A percentile compares a stretch with the other conserved stretches of the same genome.
These are phyloP conservation scores for Achaetomium macrosporum DNA, from an alignment of 2,329 filamentous ascomycete species.

Conservation along the genomic window DNA sequence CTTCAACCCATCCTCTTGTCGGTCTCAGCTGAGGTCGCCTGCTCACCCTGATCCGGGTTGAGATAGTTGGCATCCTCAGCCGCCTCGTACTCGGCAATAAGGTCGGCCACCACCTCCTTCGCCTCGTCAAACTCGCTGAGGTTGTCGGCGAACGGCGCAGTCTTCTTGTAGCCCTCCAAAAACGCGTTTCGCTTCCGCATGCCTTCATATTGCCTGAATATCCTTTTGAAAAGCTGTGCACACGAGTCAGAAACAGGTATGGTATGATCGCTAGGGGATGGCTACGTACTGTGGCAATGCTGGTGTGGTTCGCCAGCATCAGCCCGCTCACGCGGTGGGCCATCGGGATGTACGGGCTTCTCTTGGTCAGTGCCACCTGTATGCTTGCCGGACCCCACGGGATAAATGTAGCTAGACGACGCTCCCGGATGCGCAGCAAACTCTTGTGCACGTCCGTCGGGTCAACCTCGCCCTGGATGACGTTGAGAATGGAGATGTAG, in stretches of 20 bases:
- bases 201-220: constrained; percentile 85
- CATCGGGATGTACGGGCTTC: constrained; percentile 91
- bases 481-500: constrained; percentile 98
- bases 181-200: constrained; percentile 97
- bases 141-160: constrained; percentile 85
- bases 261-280: background rate
- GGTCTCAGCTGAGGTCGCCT: constrained; percentile 46
- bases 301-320: constrained; percentile 98
- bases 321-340: constrained; percentile 90
- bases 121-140: constrained; percentile 94
- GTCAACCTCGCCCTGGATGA: constrained; percentile 97
- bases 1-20: constrained; percentile 40
- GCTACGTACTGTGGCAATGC: constrained; percentile 71
- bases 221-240: constrained; percentile 76
- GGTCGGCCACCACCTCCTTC: constrained; percentile 80
- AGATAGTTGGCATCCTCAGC: constrained; percentile 89
- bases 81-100: constrained; percentile 93
- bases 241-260: background rate
- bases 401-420: constrained; percentile 90
- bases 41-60: constrained; percentile 60
- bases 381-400: constrained; percentile 98
- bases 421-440: constrained; percentile 87
- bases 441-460: constrained; percentile 99
- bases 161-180: constrained; percentile 93
- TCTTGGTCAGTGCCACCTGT: constrained; percentile 92